These are phyloP conservation scores for Neurospora terricola DNA, from an alignment of 495 filamentous ascomycete genomes.

Conservation along the genomic window DNA sequence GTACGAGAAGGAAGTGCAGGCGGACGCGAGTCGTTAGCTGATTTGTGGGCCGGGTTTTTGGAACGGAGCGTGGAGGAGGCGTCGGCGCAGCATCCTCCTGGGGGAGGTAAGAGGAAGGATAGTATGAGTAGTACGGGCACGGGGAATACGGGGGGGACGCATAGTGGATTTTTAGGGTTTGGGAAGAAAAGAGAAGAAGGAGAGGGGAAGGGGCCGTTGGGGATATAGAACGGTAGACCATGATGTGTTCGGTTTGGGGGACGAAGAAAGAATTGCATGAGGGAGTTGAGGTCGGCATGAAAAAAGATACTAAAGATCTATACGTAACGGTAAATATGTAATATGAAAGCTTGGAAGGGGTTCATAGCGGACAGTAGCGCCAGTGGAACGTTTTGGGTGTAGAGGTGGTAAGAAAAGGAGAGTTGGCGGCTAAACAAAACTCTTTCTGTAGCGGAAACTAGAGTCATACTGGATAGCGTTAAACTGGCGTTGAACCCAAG, in stretches of 20 bases:
- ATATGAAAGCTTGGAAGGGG: background rate
- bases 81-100: background rate
- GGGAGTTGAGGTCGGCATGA: no score
- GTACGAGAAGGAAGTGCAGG: conserved; percentile 24
- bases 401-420: background rate
- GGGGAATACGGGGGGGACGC: conserved; percentile 23
- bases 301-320: background rate
- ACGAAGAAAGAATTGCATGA: no score
- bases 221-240: background rate
- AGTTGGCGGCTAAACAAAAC: background rate
- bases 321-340: background rate
- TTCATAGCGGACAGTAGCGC: background rate
- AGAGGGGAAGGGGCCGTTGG: background rate
- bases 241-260: no score
- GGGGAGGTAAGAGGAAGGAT: conserved; percentile 25
- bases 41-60: conserved; percentile 86
- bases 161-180: background rate
- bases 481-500: background rate
- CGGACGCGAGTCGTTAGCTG: conserved; percentile 60
- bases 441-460: background rate
- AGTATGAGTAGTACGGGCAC: conserved; percentile 27
- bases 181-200: background rate
- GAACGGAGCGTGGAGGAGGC: conserved; percentile 70
- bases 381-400: background rate
- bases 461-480: background rate